These are phyloP conservation scores for Ogataea pilisensis DNA, from an alignment of 805 yeast genomes.

Conservation along the genomic window DNA sequence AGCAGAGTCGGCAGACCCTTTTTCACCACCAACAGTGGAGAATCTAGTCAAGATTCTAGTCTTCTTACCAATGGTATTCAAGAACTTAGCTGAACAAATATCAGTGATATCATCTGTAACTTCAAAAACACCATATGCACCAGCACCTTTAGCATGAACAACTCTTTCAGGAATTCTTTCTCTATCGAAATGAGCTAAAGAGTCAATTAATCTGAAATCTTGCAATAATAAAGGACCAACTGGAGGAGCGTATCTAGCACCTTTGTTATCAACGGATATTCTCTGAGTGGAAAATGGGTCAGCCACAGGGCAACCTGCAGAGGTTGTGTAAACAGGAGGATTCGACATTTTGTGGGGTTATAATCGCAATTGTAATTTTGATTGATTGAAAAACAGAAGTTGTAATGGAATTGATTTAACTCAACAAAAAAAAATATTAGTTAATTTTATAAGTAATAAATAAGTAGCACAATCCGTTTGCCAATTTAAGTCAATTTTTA, in stretches of 20 bases:
- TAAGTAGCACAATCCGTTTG: no score
- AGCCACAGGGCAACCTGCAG: conserved; percentile 73
- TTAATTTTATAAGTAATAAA: no score
- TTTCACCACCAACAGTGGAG: conserved; percentile 86
- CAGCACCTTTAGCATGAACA: conserved; percentile 91
- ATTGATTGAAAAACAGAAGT: not conserved
- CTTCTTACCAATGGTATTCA: conserved; percentile 72
- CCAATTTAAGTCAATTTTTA: not conserved
- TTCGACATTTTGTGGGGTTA: conserved; percentile 24
- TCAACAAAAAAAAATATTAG: not conserved
- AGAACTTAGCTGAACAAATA: conserved; percentile 64
- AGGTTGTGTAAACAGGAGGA: conserved; percentile 62
- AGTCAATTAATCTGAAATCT: conserved; percentile 76
- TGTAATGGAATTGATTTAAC: no score
- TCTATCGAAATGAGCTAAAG: conserved; percentile 82
- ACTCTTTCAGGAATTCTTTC: conserved; percentile 92
- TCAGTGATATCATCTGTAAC: conserved; percentile 83
- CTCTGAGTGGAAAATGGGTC: conserved; percentile 77
- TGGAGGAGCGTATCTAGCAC: conserved; percentile 29
- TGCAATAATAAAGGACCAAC: conserved; percentile 75
- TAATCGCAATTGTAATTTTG: no score
- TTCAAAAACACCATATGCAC: conserved; percentile 84
- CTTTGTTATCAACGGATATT: conserved; percentile 48
- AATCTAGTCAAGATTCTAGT: conserved; percentile 71
- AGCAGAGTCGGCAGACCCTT: conserved; percentile 76